Evolutionary conservation across 208 protist species (phyloP).

Genomic region (Blechomonas ayalai): DNA sequence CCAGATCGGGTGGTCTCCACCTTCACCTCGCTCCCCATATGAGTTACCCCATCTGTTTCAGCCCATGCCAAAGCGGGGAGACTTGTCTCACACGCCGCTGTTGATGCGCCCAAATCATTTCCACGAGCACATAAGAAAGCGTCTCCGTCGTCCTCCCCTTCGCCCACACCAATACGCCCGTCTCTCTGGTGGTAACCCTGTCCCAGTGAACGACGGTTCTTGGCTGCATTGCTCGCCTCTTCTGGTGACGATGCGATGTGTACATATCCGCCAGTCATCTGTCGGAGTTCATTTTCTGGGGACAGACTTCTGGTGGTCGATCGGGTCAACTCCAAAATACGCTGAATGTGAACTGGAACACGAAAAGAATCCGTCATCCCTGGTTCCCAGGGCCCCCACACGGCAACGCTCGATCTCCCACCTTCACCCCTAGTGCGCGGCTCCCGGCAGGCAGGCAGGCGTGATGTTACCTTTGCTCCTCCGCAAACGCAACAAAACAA

Average conservation of each 20-base stretch:
- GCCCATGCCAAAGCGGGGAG: neutral
- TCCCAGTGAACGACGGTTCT: neutral
- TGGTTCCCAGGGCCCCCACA: neutral
- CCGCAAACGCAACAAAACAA: slow-evolving; percentile 1
- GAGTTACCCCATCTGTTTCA: neutral
- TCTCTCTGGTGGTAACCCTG: neutral
- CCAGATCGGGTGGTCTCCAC: neutral
- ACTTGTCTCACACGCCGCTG: neutral
- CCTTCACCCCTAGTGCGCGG: too few species aligned
- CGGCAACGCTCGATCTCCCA: too few species aligned
- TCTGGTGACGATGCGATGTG: slow-evolving; percentile 13
- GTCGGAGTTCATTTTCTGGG: slow-evolving; percentile 59
- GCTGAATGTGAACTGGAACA: slow-evolving; percentile 53
- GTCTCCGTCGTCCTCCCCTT: neutral
- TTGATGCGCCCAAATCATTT: slow-evolving; percentile 1
- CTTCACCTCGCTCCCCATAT: neutral
- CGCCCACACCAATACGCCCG: neutral
- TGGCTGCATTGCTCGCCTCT: neutral
- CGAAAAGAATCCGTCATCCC: slow-evolving; percentile 3
- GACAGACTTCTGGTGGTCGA: slow-evolving; percentile 47
- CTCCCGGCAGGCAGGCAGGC: neutral
- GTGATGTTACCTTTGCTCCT: neutral
- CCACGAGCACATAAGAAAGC: neutral
- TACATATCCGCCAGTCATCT: too few species aligned
- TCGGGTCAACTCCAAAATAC: slow-evolving; percentile 47